phyloP scores from a whole-genome alignment of 495 filamentous ascomycete genomes.

The Neurospora sp. region DNA sequence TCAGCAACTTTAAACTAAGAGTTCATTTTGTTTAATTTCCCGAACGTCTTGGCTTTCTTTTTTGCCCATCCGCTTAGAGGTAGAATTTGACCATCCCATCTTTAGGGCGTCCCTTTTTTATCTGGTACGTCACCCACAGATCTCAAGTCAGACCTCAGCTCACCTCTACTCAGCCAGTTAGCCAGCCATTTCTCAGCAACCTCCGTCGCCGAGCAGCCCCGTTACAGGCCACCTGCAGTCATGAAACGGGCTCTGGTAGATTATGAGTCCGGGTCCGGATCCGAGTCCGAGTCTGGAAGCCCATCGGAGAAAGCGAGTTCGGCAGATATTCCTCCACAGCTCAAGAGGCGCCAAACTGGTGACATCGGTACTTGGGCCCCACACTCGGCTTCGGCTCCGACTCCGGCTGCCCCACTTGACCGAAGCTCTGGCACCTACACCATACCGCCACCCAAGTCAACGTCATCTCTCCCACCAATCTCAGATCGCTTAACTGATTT shows the following conservation, averaged over 20 bases:
- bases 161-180: not conserved
- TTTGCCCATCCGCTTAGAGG: not conserved
- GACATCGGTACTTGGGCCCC: not conserved
- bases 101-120: not conserved
- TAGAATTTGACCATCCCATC: not conserved
- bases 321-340: not conserved
- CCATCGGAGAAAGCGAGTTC: not conserved
- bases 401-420: not conserved
- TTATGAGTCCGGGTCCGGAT: not conserved
- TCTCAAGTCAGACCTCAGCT: not conserved
- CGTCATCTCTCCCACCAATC: constrained; percentile 60
- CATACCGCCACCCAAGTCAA: not conserved
- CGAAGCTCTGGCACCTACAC: not conserved
- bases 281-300: not conserved
- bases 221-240: not conserved
- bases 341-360: not conserved
- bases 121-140: not conserved
- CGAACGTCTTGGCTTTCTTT: not conserved
- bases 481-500: constrained; percentile 77
- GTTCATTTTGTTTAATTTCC: not conserved
- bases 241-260: not conserved
- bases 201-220: not conserved
- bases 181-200: not conserved
- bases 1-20: not conserved
- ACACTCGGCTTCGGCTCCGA: not conserved